phyloP scores from a whole-genome alignment of 495 filamentous ascomycete species.

The Coniosporium apollinis region DNA sequence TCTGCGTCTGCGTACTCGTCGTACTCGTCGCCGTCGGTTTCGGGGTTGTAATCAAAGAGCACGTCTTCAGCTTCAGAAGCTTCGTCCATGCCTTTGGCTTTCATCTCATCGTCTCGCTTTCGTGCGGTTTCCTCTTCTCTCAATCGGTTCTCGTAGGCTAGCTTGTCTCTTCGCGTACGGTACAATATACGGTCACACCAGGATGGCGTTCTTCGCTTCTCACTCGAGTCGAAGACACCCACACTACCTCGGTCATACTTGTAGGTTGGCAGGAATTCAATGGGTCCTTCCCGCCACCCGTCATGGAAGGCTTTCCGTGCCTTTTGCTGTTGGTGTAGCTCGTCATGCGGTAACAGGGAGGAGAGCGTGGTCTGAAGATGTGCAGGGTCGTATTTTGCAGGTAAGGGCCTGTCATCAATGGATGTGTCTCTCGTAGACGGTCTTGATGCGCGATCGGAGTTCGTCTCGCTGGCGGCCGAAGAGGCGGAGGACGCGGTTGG shows the following conservation, averaged over 20 bases:
- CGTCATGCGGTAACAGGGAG: constrained; percentile 79
- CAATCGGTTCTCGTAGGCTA: constrained; percentile 50
- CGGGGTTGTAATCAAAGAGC: constrained; percentile 80
- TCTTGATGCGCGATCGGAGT: neutral
- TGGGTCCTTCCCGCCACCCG: constrained; percentile 80
- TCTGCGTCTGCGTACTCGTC: constrained; percentile 43
- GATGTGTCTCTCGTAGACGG: neutral
- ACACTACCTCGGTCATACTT: constrained; percentile 97
- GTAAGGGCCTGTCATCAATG: constrained; percentile 4
- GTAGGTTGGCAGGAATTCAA: constrained; percentile 85
- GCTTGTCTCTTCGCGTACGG: constrained; percentile 51
- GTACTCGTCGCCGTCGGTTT: constrained; percentile 46
- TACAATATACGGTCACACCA: constrained; percentile 98
- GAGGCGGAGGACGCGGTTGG: neutral
- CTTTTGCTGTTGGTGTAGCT: constrained; percentile 58
- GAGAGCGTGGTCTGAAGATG: constrained; percentile 70
- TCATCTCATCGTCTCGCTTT: constrained; percentile 72
- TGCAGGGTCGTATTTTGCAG: constrained; percentile 34
- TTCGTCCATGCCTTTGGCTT: constrained; percentile 56
- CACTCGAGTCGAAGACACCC: constrained; percentile 81
- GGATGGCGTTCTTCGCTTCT: constrained; percentile 80
- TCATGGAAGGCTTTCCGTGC: constrained; percentile 67
- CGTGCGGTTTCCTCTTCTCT: constrained; percentile 48
- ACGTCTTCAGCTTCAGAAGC: constrained; percentile 60
- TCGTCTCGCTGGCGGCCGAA: neutral